Evolutionary conservation across 441 rosid genomes (phyloP), one percentile per base, ranked within the genome.

Genomic region (Adansonia grandidieri): DNA sequence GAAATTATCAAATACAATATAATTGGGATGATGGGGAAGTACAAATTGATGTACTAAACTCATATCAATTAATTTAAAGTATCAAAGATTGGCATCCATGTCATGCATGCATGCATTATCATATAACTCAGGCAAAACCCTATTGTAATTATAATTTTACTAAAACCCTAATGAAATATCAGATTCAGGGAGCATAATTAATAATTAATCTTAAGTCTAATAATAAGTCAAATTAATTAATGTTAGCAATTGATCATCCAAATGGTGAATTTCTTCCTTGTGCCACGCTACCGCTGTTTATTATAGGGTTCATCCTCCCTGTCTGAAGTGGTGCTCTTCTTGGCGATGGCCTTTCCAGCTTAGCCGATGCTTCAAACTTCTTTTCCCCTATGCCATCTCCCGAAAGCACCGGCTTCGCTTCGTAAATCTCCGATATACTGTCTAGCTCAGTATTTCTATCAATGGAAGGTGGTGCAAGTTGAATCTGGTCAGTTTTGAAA

Each of bases 311-410:
- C 87, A 86, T 82, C 81, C 89, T 83, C 50, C 87, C 88, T 0
- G 79, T 40, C 13, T 82, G 78, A 79, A 89, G 80, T 17, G 88
- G 83, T 51, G 90, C 83, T 81, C 97, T 87, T 78, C 92, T 79
- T 48, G 97, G 91, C 1, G 97, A 90, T 78, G 93, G 89, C 85
- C 96, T 88, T 79, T 94, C 94, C 9, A 86, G 84, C 87, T 89
- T 90, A 57, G 88, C 70, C 22, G 87, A 72, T 28, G 73, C 74
- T 75, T 90, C 89, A 24, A 67, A 80, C 61, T 87, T 83, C 82
- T 84, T 86, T 32, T 84, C 89, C 20, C 81, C 80, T 54, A 87
- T 79, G 64, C 82, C 82, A 80, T 91, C 94, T 20, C 91, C 85
- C 2, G 89, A 89, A 71, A 89, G 86, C 58, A 88, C 83, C 0